Percentiles rank a stretch among this genome's conserved stretches.
These are phyloP conservation scores for Fusarium guadeloupense DNA, from an alignment of 2,329 filamentous ascomycete genomes.

Conservation along the genomic window DNA sequence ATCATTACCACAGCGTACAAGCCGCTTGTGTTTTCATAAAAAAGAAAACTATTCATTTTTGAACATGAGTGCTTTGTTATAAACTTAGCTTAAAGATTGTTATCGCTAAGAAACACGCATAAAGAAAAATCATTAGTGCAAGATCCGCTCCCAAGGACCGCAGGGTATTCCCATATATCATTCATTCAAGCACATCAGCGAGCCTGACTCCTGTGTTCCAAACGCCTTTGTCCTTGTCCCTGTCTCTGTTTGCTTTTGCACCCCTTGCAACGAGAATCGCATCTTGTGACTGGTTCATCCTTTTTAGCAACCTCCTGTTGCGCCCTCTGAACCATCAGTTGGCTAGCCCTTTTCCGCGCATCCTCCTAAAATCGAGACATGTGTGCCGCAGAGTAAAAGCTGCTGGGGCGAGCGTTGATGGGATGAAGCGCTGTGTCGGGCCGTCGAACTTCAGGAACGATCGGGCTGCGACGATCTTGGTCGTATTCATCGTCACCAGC, in stretches of 20 bases:
- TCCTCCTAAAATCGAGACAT: conserved; percentile 58
- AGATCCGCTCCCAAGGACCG: conserved; percentile 10
- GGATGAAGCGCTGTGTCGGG: conserved; percentile 69
- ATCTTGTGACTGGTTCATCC: background rate
- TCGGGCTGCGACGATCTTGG: conserved; percentile 59
- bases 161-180: conserved; percentile 38
- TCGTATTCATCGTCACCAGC: conserved; percentile 27
- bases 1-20: no score
- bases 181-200: conserved; percentile 1
- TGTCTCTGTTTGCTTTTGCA: background rate
- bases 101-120: background rate
- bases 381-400: conserved; percentile 61
- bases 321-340: background rate
- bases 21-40: no score
- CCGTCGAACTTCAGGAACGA: conserved; percentile 63
- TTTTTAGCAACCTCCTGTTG: background rate
- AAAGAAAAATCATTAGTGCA: conserved; percentile 7
- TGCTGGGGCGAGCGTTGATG: conserved; percentile 54
- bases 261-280: background rate
- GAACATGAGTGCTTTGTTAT: conserved; percentile 4
- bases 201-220: conserved; percentile 22
- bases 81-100: conserved; percentile 1
- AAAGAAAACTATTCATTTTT: background rate
- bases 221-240: conserved; percentile 24
- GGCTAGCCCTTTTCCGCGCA: background rate